A percentile compares a stretch with the other conserved stretches of the same genome.
Evolutionary conservation across 1,284 basidiomycete genomes (phyloP).

Genomic region (Golubevia sp.): DNA sequence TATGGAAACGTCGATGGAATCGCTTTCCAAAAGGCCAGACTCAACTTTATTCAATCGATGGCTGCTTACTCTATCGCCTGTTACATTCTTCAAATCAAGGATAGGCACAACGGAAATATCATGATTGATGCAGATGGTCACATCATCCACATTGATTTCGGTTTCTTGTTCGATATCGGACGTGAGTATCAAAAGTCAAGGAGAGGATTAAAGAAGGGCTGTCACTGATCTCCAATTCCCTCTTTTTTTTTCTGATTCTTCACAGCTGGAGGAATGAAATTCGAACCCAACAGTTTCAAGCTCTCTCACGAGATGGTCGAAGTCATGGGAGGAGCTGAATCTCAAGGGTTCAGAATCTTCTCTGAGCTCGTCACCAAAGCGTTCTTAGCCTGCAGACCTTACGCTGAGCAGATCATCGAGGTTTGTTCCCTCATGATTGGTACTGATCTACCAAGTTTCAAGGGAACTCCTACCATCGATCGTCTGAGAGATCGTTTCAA

Average conservation of each 20-base stretch:
- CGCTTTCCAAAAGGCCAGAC: constrained; percentile 86
- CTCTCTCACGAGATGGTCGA: constrained; percentile 96
- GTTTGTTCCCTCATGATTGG: constrained; percentile 92
- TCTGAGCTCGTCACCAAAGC: constrained; percentile 92
- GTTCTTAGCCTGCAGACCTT: constrained; percentile 90
- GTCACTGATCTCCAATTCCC: background rate
- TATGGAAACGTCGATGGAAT: constrained; percentile 88
- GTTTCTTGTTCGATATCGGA: constrained; percentile 95
- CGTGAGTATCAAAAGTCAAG: constrained; percentile 67
- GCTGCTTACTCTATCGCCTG: constrained; percentile 99
- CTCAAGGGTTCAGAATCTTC: constrained; percentile 91
- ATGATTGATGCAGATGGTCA: constrained; percentile 98
- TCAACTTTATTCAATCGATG: constrained; percentile 99
- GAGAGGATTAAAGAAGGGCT: background rate
- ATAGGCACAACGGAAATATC: constrained; percentile 97
- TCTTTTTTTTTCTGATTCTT: background rate
- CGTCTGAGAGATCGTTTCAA: constrained; percentile 85
- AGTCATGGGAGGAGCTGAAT: constrained; percentile 92
- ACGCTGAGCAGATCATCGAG: constrained; percentile 84
- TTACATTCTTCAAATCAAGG: constrained; percentile 96
- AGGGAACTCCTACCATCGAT: constrained; percentile 88
- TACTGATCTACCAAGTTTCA: constrained; percentile 92
- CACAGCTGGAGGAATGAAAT: constrained; percentile 67
- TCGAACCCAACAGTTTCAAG: constrained; percentile 96
- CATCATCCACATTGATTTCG: constrained; percentile 95